Evolutionary conservation across 805 yeast genomes (phyloP).

Genomic region (Danielia oregonensis): DNA sequence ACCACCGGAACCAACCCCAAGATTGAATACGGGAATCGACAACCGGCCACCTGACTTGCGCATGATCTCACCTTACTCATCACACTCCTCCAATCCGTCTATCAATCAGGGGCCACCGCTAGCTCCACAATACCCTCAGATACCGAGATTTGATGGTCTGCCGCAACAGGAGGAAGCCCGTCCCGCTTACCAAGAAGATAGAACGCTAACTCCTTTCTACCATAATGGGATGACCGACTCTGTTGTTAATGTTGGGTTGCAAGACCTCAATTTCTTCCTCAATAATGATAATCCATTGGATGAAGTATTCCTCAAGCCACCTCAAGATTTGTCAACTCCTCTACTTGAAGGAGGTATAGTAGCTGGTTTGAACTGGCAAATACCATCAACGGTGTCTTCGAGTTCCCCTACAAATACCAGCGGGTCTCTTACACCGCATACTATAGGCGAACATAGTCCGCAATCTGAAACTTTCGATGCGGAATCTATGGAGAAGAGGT

Average conservation of each 20-base stretch:
- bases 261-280: conserved; percentile 35
- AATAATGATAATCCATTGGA: conserved; percentile 38
- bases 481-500: conserved; percentile 7
- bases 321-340: conserved; percentile 4
- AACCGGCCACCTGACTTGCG: not conserved
- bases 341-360: conserved; percentile 4
- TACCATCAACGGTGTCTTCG: conserved; percentile 21
- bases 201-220: not conserved
- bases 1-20: conserved; percentile 9
- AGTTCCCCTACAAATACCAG: conserved; percentile 34
- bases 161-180: not conserved
- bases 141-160: too few species aligned
- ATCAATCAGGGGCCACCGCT: not conserved
- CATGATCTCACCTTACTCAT: not conserved
- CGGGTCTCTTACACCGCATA: conserved; percentile 18
- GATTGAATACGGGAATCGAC: not conserved
- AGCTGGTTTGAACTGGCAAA: not conserved
- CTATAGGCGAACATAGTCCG: conserved; percentile 8
- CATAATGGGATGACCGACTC: conserved; percentile 7
- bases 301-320: conserved; percentile 23
- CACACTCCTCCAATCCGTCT: not conserved
- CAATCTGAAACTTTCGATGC: conserved; percentile 4
- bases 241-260: conserved; percentile 23
- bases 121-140: too few species aligned
- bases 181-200: not conserved